Evolutionary conservation across 1,284 basidiomycete genomes (phyloP), one percentile per base, ranked within the genome.

Genomic region (Cutaneotrichosporon mucoides): DNA sequence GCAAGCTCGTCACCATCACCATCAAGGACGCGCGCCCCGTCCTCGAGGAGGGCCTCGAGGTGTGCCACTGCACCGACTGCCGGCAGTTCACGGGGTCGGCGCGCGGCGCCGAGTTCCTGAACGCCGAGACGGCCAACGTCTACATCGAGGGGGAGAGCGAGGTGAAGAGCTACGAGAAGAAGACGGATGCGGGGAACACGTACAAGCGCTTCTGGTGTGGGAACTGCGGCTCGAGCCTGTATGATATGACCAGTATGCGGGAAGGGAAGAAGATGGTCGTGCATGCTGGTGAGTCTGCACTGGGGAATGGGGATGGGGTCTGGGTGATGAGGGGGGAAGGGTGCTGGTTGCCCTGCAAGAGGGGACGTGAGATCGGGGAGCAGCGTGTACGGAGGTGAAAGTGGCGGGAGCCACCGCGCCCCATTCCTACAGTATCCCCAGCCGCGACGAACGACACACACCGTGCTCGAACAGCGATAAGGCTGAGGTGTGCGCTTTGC

Each of bases 41-140:
- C 15, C 5, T 37, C 15, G 16, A 11, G 33, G 40, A 54, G 44
- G 53, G 53, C 10, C 43, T 54, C n/a, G 53, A 54, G 43, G 37
- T 54, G 2, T 54, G 53, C 35, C 36, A 24, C 43, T 54, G 53
- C 44, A 54, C 53, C 34, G 43, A 54, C 44, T 54, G 53, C 44
- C 53, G 53, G 6, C 43, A 47, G 43, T 15, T 13, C 11, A 46
- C 43, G n/a, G 53, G 53, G 9, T 12, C 24, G 43, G 43, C 35
- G 4, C 44, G 13, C 43, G 24, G 43, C 8, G 53, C 11, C 43
- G 15, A 24, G 43, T 54, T 46, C 15, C 43, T 54, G 15, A 15
- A 35, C 6, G 53, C 35, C 12, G 6, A 3, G 13, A 16, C 34
- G 9, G 44, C 34, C 44, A 54, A 54, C 16, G 44, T 54, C 10